Evolutionary conservation across 1,284 basidiomycete species (phyloP).

Genomic region (Rhodotorula sp.): DNA sequence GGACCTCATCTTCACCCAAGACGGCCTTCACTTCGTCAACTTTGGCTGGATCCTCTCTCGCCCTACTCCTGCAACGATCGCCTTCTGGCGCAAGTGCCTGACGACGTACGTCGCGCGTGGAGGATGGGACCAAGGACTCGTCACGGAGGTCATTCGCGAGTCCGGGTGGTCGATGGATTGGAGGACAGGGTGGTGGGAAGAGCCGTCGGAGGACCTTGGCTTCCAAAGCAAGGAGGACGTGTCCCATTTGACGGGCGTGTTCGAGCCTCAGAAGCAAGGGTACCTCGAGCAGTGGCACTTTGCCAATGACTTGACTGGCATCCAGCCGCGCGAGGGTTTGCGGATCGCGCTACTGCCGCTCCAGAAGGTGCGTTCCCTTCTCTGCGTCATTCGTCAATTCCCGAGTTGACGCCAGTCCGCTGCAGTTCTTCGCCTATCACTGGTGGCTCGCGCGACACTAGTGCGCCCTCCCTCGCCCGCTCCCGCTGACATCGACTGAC

Average conservation of each 20-base stretch:
- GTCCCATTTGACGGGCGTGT: no score
- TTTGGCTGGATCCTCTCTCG: constrained; percentile 1
- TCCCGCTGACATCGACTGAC: not conserved
- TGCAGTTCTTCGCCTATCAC: constrained; percentile 3
- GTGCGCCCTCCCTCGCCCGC: not conserved
- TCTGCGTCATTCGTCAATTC: not conserved
- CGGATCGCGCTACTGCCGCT: not conserved
- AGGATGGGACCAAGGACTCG: not conserved
- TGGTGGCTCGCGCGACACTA: not conserved
- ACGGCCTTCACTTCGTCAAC: not conserved
- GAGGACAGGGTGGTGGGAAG: not conserved
- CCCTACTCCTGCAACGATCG: not conserved
- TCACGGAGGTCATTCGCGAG: not conserved
- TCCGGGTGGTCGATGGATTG: not conserved
- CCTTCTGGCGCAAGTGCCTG: not conserved
- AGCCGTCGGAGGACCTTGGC: no score
- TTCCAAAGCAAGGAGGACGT: not conserved
- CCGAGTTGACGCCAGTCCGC: not conserved
- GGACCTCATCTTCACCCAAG: not conserved
- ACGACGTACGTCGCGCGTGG: constrained; percentile 1
- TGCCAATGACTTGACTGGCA: not conserved
- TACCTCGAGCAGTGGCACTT: constrained; percentile 4
- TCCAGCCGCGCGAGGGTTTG: not conserved
- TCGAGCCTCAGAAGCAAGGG: no score
- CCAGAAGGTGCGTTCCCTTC: not conserved